These are phyloP conservation scores for Ceratocystis smalleyi DNA, from an alignment of 2,329 filamentous ascomycete species.

Conservation along the genomic window DNA sequence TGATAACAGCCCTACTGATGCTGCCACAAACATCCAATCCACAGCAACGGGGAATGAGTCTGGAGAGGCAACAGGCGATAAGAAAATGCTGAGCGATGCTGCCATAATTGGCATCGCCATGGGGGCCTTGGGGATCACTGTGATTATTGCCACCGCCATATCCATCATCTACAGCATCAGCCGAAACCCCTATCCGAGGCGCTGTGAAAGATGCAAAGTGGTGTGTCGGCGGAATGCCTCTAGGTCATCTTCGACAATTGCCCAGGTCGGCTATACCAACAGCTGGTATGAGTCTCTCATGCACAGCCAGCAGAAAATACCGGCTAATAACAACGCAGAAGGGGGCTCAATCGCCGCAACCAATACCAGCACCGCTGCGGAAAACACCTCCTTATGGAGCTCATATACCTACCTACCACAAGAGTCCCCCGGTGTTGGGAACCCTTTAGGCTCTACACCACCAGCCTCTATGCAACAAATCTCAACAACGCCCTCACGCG, in stretches of 20 bases:
- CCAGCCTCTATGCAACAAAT: not conserved
- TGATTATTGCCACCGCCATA: conserved; percentile 1
- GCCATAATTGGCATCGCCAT: conserved; percentile 16
- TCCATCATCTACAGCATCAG: not conserved
- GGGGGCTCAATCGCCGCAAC: not conserved
- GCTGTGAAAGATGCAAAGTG: not conserved
- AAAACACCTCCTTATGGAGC: not conserved
- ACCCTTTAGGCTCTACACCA: not conserved
- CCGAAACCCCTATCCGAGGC: not conserved
- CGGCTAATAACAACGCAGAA: not conserved
- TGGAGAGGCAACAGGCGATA: not conserved
- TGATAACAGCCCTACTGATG: not conserved
- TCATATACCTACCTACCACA: not conserved
- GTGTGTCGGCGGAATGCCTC: not conserved
- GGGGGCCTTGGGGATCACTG: not conserved
- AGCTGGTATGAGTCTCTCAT: not conserved
- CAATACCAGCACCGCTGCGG: not conserved
- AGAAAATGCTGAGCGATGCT: not conserved
- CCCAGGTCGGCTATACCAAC: not conserved
- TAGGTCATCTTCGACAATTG: not conserved
- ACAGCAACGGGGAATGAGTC: no score
- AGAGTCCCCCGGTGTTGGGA: not conserved
- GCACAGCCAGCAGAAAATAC: not conserved
- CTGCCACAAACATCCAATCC: not conserved
- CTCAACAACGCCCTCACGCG: not conserved